Conservation (phyloP, 1,284 basidiomycete species). For the Irpex rosettiformis region DNA sequence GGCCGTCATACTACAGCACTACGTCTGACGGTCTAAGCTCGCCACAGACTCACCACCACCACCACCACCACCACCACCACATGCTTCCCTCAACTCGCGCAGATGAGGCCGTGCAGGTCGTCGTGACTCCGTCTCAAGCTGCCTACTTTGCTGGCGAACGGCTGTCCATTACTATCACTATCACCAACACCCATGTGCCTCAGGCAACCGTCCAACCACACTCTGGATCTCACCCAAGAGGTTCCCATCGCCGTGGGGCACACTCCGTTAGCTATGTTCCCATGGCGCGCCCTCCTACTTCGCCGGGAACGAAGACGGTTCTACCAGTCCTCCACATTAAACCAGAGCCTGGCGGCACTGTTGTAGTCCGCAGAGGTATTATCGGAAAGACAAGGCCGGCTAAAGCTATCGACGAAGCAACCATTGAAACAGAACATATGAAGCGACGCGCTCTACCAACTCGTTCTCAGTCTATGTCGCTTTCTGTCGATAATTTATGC, state of each 20-base stretch:
- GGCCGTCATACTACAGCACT: too few species aligned
- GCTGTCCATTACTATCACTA: slow-evolving; percentile 81
- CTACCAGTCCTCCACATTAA: slow-evolving; percentile 26
- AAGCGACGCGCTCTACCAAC: slow-evolving; percentile 40
- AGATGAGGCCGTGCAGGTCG: slow-evolving; percentile 50
- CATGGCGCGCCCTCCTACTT: slow-evolving; percentile 71
- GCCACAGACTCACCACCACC: too few species aligned
- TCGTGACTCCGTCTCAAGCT: slow-evolving; percentile 76
- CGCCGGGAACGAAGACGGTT: slow-evolving; percentile 57
- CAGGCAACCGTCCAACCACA: slow-evolving; percentile 21
- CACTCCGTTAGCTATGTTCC: slow-evolving; percentile 77
- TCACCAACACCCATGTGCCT: slow-evolving; percentile 73
- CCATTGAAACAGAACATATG: slow-evolving; percentile 43
- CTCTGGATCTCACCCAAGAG: slow-evolving; percentile 28
- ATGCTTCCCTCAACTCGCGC: slow-evolving; percentile 1
- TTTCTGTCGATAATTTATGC: slow-evolving; percentile 40
- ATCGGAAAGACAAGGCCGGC: slow-evolving; percentile 22
- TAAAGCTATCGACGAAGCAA: slow-evolving; percentile 35
- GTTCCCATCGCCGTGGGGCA: slow-evolving; percentile 58
- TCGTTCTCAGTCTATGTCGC: slow-evolving; percentile 57
- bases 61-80: too few species aligned
- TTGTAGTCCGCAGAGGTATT: slow-evolving; percentile 27
- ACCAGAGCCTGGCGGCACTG: slow-evolving; percentile 12
- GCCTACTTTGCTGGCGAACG: slow-evolving; percentile 92
- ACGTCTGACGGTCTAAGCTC: too few species aligned